These are phyloP conservation scores for Candida sithepensis DNA, from an alignment of 805 yeast species.

Conservation along the genomic window DNA sequence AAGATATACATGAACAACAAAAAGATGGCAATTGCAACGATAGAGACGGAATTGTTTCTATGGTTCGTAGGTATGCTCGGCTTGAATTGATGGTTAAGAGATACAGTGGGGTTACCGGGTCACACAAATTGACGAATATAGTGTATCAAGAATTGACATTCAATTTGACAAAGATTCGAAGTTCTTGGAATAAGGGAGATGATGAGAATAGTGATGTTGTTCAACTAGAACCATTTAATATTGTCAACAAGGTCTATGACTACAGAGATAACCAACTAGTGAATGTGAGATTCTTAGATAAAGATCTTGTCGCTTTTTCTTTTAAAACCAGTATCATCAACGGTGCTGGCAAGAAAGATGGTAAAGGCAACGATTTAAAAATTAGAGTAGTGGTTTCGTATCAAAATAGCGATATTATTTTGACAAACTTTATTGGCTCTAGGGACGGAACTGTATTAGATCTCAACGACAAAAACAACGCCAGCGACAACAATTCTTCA, in stretches of 20 bases:
- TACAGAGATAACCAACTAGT: slow-evolving; percentile 12
- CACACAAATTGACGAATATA: slow-evolving; percentile 10
- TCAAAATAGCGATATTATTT: slow-evolving; percentile 7
- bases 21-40: not conserved
- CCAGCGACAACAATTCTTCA: not conserved
- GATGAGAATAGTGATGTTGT: not conserved
- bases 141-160: slow-evolving; percentile 17
- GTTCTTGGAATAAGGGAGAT: not conserved
- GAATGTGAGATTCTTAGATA: slow-evolving; percentile 13
- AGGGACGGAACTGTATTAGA: not conserved
- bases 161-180: too few relatives aligned
- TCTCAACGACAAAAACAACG: not conserved
- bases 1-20: not conserved
- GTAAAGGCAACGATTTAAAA: not conserved
- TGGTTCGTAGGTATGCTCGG: slow-evolving; percentile 1
- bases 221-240: slow-evolving; percentile 7
- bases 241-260: slow-evolving; percentile 15
- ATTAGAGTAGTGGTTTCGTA: slow-evolving; percentile 10
- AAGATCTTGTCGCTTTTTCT: slow-evolving; percentile 9
- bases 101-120: slow-evolving; percentile 5
- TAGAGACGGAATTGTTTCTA: not conserved
- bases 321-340: slow-evolving; percentile 4
- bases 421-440: slow-evolving; percentile 7
- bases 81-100: slow-evolving; percentile 18
- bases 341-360: not conserved